Conservation (phyloP, 257 asterid genomes). For the Rauvolfia tetraphylla region DNA sequence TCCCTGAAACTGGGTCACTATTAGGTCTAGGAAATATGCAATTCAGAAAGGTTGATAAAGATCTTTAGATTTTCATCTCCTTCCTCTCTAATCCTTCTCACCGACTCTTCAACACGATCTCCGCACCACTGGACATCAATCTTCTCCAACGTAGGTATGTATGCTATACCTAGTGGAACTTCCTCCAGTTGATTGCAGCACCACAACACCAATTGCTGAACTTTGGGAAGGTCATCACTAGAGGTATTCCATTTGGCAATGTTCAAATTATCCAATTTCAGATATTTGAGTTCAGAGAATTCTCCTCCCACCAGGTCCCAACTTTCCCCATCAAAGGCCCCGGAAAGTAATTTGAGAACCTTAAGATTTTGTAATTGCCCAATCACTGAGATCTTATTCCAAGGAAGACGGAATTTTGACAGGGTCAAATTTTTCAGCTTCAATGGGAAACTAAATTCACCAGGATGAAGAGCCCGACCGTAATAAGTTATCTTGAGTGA, state of each 20-base stretch:
- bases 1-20: background rate
- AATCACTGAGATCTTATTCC: background rate
- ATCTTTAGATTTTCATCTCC: slow-evolving; percentile 6
- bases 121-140: slow-evolving; percentile 3
- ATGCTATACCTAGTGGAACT: background rate
- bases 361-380: background rate
- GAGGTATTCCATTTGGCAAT: background rate
- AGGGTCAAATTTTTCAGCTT: background rate
- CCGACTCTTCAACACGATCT: background rate
- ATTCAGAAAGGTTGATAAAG: background rate
- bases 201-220: background rate
- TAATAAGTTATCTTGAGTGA: background rate
- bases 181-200: background rate
- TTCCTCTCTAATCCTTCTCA: slow-evolving; percentile 1
- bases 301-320: slow-evolving; percentile 6
- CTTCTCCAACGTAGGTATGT: background rate
- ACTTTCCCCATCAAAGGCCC: background rate
- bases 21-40: background rate
- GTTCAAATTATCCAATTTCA: background rate
- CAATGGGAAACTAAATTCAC: background rate
- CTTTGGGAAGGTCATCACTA: slow-evolving; percentile 5
- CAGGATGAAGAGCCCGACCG: background rate
- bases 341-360: background rate
- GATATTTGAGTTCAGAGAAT: background rate
- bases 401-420: background rate